Evolutionary conservation across 192 early-diverging fungal species (phyloP).

Genomic region (Backusella luteola): DNA sequence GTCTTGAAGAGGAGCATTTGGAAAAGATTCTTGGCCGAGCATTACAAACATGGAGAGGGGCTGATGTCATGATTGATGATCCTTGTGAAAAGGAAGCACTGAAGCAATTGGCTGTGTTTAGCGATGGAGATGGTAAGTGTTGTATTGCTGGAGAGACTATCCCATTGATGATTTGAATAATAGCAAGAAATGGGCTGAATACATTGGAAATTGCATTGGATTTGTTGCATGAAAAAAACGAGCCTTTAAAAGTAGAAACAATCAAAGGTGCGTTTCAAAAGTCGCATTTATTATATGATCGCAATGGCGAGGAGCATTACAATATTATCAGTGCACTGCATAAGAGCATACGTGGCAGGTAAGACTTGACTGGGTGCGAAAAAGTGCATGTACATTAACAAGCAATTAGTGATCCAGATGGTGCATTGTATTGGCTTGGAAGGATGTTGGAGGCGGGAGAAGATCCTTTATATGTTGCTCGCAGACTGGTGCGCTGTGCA

Average conservation of each 20-base stretch:
- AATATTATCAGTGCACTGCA: slow-evolving; percentile 88
- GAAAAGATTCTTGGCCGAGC: slow-evolving; percentile 61
- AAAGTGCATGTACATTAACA: neutral
- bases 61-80: neutral
- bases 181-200: slow-evolving; percentile 67
- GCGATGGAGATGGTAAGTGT: slow-evolving; percentile 73
- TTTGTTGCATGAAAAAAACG: slow-evolving; percentile 10
- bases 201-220: slow-evolving; percentile 58
- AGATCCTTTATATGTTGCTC: slow-evolving; percentile 85
- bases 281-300: slow-evolving; percentile 79
- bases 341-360: slow-evolving; percentile 84
- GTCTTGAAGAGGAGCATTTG: slow-evolving; percentile 60
- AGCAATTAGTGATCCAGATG: slow-evolving; percentile 61
- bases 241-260: slow-evolving; percentile 42
- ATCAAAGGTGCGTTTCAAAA: slow-evolving; percentile 75
- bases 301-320: slow-evolving; percentile 86
- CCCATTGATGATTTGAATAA: neutral
- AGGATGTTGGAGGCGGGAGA: slow-evolving; percentile 89
- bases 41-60: slow-evolving; percentile 39
- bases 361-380: neutral
- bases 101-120: slow-evolving; percentile 57
- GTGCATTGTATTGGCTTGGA: slow-evolving; percentile 85
- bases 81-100: slow-evolving; percentile 40
- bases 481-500: slow-evolving; percentile 75
- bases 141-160: neutral